Evolutionary conservation across 176 grass and related monocot species (phyloP), one percentile per base, ranked within the genome.

Genomic region (Dendrocalamus sinicus): DNA sequence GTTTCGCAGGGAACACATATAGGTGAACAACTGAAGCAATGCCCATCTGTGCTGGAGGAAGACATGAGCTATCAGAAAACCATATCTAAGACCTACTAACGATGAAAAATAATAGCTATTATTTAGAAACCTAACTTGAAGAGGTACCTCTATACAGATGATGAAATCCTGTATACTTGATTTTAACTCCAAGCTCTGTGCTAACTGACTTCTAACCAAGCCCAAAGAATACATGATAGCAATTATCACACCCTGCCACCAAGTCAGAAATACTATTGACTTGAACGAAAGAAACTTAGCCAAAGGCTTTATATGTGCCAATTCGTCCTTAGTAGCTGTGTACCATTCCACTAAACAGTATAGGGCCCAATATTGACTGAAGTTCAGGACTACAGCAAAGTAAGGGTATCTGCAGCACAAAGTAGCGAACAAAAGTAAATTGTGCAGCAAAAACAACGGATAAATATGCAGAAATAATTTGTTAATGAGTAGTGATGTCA

Each of bases 241-340:
- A 91, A 99, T 99, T 32, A 92, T 84, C 65, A 99, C 86, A 66
- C 96, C 93, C 76, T 99, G 93, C 93, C 93, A 99, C 96, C 96
- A 99, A 63, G 96, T 99, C 79, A 99, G 84, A 81, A 99, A 99
- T 75, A 96, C 96, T 59, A 99, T 99, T 12, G 96, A 99, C 74
- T 96, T 99, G 96, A 99, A 99, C 8, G 88, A 89, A 75, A 99
- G 82, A 67, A 99, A 99, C 85, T 99, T 99, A 73, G 94, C 92
- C 51, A 99, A 71, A 70, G 96, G 96, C 70, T 96, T 96, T 77
- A 94, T 98, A 78, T 85, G 86, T 63, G 93, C 92, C 86, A 98
- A 67, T 72, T 98, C 96, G 3, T 98, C 93, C 77, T 98, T 98
- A 12, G 88, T 94, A 39, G 93, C 92, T 47, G 96, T 94, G 86